Evolutionary conservation across 2,329 filamentous ascomycete genomes (phyloP).

Genomic region (Ophiocordyceps unilateralis): DNA sequence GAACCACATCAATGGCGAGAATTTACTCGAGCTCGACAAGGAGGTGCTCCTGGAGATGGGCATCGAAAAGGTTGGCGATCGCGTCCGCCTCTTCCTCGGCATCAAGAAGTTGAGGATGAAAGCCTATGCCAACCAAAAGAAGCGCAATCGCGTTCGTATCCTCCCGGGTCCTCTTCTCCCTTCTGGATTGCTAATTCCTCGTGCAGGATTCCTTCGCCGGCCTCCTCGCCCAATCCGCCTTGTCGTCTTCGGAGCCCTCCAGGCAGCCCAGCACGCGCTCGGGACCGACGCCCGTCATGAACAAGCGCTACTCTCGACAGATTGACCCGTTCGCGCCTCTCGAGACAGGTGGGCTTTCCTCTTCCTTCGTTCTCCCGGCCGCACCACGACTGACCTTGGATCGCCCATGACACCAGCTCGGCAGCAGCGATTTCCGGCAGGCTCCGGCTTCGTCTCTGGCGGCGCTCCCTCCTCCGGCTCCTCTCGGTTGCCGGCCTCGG

Average conservation of each 20-base stretch:
- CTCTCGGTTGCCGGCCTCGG: slow-evolving; percentile 39
- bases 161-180: background rate
- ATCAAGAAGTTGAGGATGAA: slow-evolving; percentile 71
- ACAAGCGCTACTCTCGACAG: slow-evolving; percentile 48
- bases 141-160: slow-evolving; percentile 61
- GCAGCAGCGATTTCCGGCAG: slow-evolving; percentile 38
- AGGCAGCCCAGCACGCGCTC: slow-evolving; percentile 43
- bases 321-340: slow-evolving; percentile 30
- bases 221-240: slow-evolving; percentile 47
- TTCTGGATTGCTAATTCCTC: background rate
- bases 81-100: slow-evolving; percentile 74
- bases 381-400: background rate
- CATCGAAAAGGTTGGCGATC: slow-evolving; percentile 92
- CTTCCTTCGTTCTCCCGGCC: slow-evolving; percentile 16
- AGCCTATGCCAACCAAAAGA: slow-evolving; percentile 60
- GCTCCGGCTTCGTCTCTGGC: slow-evolving; percentile 30
- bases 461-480: slow-evolving; percentile 27
- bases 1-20: slow-evolving; percentile 96
- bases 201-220: slow-evolving; percentile 65
- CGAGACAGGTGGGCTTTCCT: slow-evolving; percentile 25
- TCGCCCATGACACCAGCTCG: slow-evolving; percentile 27
- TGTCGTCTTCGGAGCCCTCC: slow-evolving; percentile 20
- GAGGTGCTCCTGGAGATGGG: slow-evolving; percentile 94
- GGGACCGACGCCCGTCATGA: slow-evolving; percentile 15
- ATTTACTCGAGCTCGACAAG: slow-evolving; percentile 92